Percentiles rank a stretch among this genome's conserved stretches.
Conservation (phyloP, 768 basidiomycete genomes). For the Austroboletus eburneus region DNA sequence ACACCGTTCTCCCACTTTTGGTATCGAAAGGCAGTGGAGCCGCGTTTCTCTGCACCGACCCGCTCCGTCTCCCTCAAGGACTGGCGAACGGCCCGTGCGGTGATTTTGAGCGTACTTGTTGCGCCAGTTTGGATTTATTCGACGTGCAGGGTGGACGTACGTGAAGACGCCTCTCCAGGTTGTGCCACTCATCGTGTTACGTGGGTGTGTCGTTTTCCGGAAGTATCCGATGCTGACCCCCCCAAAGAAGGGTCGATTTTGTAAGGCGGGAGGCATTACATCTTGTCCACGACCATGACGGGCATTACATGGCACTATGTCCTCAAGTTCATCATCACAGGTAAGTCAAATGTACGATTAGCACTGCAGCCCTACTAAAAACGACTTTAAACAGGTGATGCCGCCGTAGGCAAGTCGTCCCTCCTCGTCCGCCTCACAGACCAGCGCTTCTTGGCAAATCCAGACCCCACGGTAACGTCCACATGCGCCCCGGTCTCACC, state of each 20-base stretch:
- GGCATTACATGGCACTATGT: conserved; percentile 73
- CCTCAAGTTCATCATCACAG: conserved; percentile 77
- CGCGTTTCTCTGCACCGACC: conserved; percentile 83
- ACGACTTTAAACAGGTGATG: conserved; percentile 52
- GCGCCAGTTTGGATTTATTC: no score
- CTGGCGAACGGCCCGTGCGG: conserved; percentile 86
- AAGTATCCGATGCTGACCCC: conserved; percentile 20
- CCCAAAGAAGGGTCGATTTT: conserved; percentile 10
- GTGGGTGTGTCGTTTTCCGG: conserved; percentile 16
- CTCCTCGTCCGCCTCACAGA: conserved; percentile 83
- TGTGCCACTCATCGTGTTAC: conserved; percentile 55
- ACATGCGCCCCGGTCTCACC: not conserved
- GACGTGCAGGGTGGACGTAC: conserved; percentile 51
- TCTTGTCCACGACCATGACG: conserved; percentile 31
- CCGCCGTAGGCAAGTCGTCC: conserved; percentile 84
- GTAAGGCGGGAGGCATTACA: not conserved
- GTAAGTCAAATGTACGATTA: not conserved
- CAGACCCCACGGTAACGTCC: conserved; percentile 78
- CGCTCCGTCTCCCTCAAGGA: conserved; percentile 89
- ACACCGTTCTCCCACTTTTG: conserved; percentile 90
- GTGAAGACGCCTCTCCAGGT: conserved; percentile 80
- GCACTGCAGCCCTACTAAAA: not conserved
- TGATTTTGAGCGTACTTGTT: conserved; percentile 98
- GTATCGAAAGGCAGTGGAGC: conserved; percentile 69
- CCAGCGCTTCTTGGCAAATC: conserved; percentile 79